These are phyloP conservation scores for Talaromyces wortmannii DNA, from an alignment of 495 filamentous ascomycete species.

Conservation along the genomic window DNA sequence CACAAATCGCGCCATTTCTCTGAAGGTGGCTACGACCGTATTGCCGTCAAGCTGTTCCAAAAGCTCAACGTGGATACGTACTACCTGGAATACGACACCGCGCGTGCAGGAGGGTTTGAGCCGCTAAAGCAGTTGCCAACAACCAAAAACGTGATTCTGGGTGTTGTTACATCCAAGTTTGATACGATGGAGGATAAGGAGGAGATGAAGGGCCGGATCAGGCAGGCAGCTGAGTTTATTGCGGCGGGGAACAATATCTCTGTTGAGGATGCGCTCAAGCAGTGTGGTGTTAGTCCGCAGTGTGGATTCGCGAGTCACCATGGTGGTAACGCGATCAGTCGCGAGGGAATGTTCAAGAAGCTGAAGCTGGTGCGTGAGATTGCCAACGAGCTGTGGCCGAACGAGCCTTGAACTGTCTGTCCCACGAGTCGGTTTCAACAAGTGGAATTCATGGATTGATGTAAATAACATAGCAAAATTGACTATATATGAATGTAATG, in stretches of 20 bases:
- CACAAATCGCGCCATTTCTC: slow-evolving; percentile 71
- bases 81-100: slow-evolving; percentile 80
- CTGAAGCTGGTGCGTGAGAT: slow-evolving; percentile 60
- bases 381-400: slow-evolving; percentile 66
- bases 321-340: slow-evolving; percentile 57
- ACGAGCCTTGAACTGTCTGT: slow-evolving; percentile 42
- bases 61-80: slow-evolving; percentile 70
- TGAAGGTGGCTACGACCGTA: slow-evolving; percentile 73
- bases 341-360: slow-evolving; percentile 66
- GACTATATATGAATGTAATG: neutral
- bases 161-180: slow-evolving; percentile 69
- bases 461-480: neutral
- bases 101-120: slow-evolving; percentile 70
- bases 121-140: slow-evolving; percentile 65
- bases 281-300: slow-evolving; percentile 67
- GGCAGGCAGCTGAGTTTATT: slow-evolving; percentile 63
- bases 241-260: slow-evolving; percentile 59
- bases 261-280: slow-evolving; percentile 58
- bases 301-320: slow-evolving; percentile 74
- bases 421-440: neutral
- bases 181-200: slow-evolving; percentile 67
- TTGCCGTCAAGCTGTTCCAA: slow-evolving; percentile 73
- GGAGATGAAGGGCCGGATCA: slow-evolving; percentile 61
- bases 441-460: neutral
- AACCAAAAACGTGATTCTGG: slow-evolving; percentile 70